phyloP scores from a whole-genome alignment of 169 alveolate genomes.

The Cyclospora cayetanensis region DNA sequence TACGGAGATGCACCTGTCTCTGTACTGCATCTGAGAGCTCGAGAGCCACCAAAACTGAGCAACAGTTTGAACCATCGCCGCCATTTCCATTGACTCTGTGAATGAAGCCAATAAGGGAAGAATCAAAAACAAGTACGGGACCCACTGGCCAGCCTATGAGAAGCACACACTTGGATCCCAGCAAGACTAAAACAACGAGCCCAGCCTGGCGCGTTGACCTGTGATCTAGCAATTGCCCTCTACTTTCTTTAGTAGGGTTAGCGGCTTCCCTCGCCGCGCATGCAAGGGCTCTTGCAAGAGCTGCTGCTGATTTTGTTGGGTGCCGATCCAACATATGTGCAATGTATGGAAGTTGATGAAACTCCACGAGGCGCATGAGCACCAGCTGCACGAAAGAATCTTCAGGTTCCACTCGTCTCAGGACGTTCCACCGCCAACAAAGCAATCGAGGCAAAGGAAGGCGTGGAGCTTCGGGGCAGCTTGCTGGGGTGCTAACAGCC shows the following conservation, averaged over 20 bases:
- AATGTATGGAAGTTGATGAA: not conserved
- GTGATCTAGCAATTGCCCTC: not conserved
- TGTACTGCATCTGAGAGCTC: not conserved
- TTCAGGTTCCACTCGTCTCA: not conserved
- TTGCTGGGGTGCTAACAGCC: not conserved
- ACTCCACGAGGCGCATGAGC: not conserved
- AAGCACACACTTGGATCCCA: not conserved
- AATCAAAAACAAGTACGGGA: conserved; percentile 1
- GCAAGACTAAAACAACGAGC: not conserved
- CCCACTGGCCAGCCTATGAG: conserved; percentile 32
- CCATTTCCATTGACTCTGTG: not conserved
- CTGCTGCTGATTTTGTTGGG: not conserved
- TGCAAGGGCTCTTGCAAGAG: not conserved
- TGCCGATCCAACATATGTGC: conserved; percentile 20
- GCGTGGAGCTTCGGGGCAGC: not conserved
- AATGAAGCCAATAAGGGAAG: conserved; percentile 64
- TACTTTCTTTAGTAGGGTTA: not conserved
- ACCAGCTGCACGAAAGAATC: conserved; percentile 28
- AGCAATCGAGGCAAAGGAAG: conserved; percentile 40
- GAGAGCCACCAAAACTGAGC: not conserved
- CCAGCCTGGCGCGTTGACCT: not conserved
- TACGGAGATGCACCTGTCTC: not conserved
- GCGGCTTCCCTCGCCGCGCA: not conserved
- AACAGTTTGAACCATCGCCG: not conserved
- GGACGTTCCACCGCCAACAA: conserved; percentile 16